Percentiles rank a stretch among this genome's conserved stretches.
phyloP scores from a whole-genome alignment of 2,329 filamentous ascomycete species.

The Drechslera avenae region DNA sequence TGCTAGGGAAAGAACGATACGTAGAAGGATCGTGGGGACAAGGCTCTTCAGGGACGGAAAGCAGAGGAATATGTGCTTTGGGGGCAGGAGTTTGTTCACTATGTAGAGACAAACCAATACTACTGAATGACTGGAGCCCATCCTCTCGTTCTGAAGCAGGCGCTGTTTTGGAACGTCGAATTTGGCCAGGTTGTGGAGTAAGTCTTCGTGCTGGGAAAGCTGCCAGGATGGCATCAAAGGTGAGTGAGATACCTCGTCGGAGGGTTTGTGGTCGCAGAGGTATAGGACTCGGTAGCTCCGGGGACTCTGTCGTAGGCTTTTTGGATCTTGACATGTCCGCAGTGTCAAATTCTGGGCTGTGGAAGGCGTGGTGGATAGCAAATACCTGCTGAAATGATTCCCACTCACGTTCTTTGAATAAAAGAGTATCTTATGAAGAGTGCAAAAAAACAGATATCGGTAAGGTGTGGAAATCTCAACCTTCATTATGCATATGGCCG shows the following conservation, averaged over 20 bases:
- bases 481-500: not conserved
- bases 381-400: not conserved
- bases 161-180: not conserved
- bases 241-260: slow-evolving; percentile 23
- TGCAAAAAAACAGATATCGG: not conserved
- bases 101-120: not conserved
- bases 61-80: slow-evolving; percentile 11
- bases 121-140: not conserved
- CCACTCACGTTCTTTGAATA: not conserved
- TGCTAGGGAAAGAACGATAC: slow-evolving; percentile 26
- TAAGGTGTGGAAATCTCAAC: not conserved
- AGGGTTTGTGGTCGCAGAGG: slow-evolving; percentile 19
- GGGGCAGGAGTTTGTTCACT: not conserved
- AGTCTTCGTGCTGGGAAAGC: slow-evolving; percentile 8
- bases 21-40: slow-evolving; percentile 26
- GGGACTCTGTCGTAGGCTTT: not conserved
- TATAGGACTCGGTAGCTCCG: not conserved
- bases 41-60: slow-evolving; percentile 7
- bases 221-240: slow-evolving; percentile 14
- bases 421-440: not conserved
- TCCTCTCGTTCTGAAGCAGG: not conserved
- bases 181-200: not conserved
- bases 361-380: not conserved
- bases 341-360: not conserved
- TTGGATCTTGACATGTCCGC: slow-evolving; percentile 2